phyloP scores from a whole-genome alignment of 495 filamentous ascomycete genomes.

The Podospora australis region DNA sequence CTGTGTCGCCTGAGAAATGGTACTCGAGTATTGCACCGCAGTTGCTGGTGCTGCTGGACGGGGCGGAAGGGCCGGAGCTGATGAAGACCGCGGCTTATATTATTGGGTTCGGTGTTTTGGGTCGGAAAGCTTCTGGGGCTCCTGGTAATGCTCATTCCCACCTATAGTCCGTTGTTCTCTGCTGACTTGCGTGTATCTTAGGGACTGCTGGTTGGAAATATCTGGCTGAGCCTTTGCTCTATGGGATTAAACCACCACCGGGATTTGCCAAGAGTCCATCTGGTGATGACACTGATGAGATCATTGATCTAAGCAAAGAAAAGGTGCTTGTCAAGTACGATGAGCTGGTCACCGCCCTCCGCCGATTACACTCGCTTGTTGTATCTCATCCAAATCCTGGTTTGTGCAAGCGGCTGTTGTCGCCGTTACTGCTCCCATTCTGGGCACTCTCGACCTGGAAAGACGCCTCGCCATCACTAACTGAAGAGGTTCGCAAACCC shows the following conservation, averaged over 20 bases:
- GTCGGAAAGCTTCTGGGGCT: constrained; percentile 58
- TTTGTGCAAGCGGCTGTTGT: constrained; percentile 61
- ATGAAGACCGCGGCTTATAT: constrained; percentile 62
- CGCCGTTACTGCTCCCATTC: constrained; percentile 57
- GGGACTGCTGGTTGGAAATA: constrained; percentile 62
- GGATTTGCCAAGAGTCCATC: neutral
- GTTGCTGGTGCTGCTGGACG: constrained; percentile 60
- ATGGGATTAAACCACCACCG: constrained; percentile 52
- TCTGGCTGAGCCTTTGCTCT: constrained; percentile 60
- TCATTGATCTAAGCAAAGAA: constrained; percentile 36
- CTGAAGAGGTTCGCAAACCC: constrained; percentile 30
- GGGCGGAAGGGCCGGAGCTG: constrained; percentile 56
- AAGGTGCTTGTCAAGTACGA: constrained; percentile 35
- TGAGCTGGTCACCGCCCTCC: constrained; percentile 44
- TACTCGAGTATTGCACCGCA: constrained; percentile 61
- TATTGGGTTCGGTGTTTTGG: constrained; percentile 67
- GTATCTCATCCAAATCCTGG: constrained; percentile 67
- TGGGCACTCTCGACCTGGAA: constrained; percentile 62
- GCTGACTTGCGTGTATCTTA: constrained; percentile 14
- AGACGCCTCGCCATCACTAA: constrained; percentile 11
- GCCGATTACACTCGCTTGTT: constrained; percentile 51
- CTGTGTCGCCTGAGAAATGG: constrained; percentile 51
- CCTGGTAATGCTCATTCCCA: constrained; percentile 41
- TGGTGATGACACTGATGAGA: constrained; percentile 17
- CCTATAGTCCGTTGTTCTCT: neutral